Evolutionary conservation across 2,329 filamentous ascomycete genomes (phyloP), one percentile per base, ranked within the genome.

Genomic region (Monascus ruber): DNA sequence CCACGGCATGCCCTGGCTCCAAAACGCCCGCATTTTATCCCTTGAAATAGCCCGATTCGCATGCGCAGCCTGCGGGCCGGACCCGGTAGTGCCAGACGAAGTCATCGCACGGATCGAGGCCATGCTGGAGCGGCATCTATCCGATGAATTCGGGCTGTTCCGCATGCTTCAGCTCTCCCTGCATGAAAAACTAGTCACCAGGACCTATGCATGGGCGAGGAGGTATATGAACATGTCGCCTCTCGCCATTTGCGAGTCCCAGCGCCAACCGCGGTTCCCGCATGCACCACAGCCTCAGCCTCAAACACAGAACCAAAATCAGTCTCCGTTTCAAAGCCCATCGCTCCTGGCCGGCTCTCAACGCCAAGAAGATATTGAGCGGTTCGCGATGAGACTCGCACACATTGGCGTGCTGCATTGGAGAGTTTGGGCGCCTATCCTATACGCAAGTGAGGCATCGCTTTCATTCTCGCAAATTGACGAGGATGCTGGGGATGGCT

Each of bases 401-500:
- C 89, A 95, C 54, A 77, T 95, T 34, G 79, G 84, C 9, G 72
- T 91, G 5, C 66, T 96, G 24, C 87, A 95, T 62, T 95, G 88
- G 87, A 76, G 85, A 36, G 82, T 94, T 3, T 96, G 88, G 86
- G 75, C 76, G 1, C 76, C 77, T 2, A 68, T 94, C 38, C 77
- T 83, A 8, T 94, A 94, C 38, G 48, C 59, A 24, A 48, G 54
- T 24, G 58, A 62, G 31, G 44, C 46, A 35, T 45, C 47, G 39
- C 11, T 26, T 7, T 5, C 28, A 35, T 17, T 11, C 38, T 17
- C 17, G 17, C 17, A 17, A 17, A 17, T 17, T 17, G 17, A 17
- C 17, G 17, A 17, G 17, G 17, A 17, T 17, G 17, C 17, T 17
- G 17, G 17, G 17, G 17, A 17, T 3, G 17, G 17, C 17, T 17